phyloP scores from a whole-genome alignment of 345 rosid genomes.

The Acer campestre region DNA sequence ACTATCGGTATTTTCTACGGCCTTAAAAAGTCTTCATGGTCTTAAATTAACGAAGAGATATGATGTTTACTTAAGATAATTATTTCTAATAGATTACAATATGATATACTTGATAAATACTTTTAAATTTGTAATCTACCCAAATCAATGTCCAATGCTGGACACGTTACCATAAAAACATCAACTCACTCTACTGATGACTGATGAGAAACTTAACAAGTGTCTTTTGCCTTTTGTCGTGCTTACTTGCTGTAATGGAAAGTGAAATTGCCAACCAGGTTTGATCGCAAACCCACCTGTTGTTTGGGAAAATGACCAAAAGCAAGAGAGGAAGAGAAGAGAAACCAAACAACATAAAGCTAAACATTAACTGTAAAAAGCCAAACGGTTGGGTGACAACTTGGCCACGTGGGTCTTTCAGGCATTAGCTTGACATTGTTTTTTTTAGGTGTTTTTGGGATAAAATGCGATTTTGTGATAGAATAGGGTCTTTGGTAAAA shows the following conservation, averaged over 20 bases:
- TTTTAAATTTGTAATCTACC: not conserved
- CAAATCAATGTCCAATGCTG: not conserved
- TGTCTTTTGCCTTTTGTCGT: not conserved
- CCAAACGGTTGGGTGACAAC: not conserved
- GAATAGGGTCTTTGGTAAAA: too few relatives aligned
- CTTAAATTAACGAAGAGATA: not conserved
- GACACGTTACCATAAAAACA: not conserved
- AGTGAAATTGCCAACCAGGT: slow-evolving; percentile 2
- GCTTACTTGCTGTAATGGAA: not conserved
- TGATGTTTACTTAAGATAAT: not conserved
- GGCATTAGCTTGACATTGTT: too few relatives aligned
- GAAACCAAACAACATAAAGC: not conserved
- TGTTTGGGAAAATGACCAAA: not conserved
- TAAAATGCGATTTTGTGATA: too few relatives aligned
- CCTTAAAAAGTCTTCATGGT: not conserved
- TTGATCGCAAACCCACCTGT: not conserved
- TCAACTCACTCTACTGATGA: not conserved
- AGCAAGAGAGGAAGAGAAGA: not conserved
- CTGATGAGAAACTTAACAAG: not conserved
- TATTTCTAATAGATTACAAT: not conserved
- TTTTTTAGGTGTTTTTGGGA: too few relatives aligned
- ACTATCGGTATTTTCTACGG: not conserved
- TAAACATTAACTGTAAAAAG: not conserved
- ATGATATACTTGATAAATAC: not conserved
- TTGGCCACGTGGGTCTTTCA: too few relatives aligned